A percentile compares a stretch with the other conserved stretches of the same genome.
Evolutionary conservation across 106 monocot genomes (phyloP).

Genomic region (Dendrobium officinale): DNA sequence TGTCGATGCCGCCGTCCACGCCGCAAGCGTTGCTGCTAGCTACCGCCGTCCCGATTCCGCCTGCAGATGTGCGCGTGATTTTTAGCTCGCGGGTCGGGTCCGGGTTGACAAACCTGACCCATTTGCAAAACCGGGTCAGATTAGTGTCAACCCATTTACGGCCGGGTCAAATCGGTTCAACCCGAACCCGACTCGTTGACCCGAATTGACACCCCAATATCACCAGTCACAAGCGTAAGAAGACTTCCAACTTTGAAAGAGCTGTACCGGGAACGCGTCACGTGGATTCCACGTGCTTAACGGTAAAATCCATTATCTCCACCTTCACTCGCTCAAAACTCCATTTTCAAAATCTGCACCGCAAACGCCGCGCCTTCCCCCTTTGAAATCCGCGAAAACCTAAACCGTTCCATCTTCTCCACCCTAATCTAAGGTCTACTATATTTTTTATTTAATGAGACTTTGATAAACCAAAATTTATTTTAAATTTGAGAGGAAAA

Average conservation of each 20-base stretch:
- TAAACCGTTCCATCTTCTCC: background rate
- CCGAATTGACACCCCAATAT: too few species aligned
- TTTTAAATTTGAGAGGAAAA: background rate
- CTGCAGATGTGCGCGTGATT: too few species aligned
- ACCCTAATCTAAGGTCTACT: background rate
- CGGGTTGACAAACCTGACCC: too few species aligned
- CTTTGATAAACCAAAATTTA: background rate
- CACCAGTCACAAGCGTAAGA: background rate
- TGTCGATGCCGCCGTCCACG: too few species aligned
- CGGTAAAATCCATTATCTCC: conserved; percentile 14
- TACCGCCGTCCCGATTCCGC: too few species aligned
- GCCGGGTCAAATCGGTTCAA: too few species aligned
- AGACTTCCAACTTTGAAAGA: background rate
- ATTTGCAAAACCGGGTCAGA: too few species aligned
- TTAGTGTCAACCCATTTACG: too few species aligned
- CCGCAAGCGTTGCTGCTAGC: too few species aligned
- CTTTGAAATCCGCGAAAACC: background rate
- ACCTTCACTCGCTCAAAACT: background rate
- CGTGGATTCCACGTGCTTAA: conserved; percentile 20
- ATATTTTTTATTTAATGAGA: background rate
- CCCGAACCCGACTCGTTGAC: too few species aligned
- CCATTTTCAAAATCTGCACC: conserved; percentile 14
- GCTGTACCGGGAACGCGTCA: background rate
- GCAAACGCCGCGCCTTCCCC: conserved; percentile 15
- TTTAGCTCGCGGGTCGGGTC: too few species aligned